Evolutionary conservation across 306 rosid genomes (phyloP).

Genomic region (Neltuma alba): DNA sequence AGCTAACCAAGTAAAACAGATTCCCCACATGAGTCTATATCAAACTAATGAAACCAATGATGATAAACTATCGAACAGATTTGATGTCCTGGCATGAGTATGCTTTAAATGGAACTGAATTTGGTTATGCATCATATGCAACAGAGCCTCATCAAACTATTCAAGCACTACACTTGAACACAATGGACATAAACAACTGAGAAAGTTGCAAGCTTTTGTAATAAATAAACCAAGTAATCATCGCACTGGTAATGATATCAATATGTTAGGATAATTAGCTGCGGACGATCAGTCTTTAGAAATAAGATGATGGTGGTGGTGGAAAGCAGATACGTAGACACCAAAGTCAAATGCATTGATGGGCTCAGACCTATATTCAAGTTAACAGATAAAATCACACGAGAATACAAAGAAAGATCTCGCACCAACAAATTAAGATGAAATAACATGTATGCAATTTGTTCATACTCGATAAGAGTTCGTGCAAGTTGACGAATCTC

Average conservation of each 20-base stretch:
- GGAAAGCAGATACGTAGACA: background rate
- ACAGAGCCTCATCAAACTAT: conserved; percentile 5
- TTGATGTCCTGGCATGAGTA: background rate
- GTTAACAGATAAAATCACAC: background rate
- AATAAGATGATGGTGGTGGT: background rate
- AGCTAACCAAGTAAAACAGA: conserved; percentile 11
- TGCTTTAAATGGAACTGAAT: conserved; percentile 7
- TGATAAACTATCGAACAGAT: background rate
- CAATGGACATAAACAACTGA: conserved; percentile 15
- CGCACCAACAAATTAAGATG: background rate
- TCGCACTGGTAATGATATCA: background rate
- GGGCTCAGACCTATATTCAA: conserved; percentile 9
- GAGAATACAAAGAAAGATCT: background rate
- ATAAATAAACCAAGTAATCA: background rate
- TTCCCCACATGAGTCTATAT: background rate
- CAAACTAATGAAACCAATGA: conserved; percentile 4
- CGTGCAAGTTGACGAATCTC: conserved; percentile 64
- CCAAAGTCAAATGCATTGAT: background rate
- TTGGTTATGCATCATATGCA: background rate
- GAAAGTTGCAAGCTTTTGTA: background rate
- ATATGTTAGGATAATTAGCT: background rate
- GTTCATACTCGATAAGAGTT: conserved; percentile 66
- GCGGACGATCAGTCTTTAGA: background rate
- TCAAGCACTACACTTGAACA: conserved; percentile 8
- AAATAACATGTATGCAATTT: conserved; percentile 23